A percentile compares a stretch with the other conserved stretches of the same genome.
phyloP scores from a whole-genome alignment of 1,284 basidiomycete species.

The Microbotryum lychnidis-dioicae region DNA sequence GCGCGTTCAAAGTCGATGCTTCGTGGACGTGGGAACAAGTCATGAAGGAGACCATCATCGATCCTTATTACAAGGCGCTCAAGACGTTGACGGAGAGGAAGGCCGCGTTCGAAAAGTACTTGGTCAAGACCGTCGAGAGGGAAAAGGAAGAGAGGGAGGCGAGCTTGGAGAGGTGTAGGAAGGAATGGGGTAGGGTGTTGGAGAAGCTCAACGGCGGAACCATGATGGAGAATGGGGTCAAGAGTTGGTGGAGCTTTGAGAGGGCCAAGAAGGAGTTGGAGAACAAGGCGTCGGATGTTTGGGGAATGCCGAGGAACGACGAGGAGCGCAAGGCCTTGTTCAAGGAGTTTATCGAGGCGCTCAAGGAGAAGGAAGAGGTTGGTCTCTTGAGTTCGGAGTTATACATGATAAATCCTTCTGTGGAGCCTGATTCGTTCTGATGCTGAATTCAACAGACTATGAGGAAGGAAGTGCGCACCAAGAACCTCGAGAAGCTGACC shows the following conservation, averaged over 20 bases:
- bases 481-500: slow-evolving; percentile 63
- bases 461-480: slow-evolving; percentile 53
- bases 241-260: slow-evolving; percentile 38
- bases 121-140: slow-evolving; percentile 33
- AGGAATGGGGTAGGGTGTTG: slow-evolving; percentile 27
- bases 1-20: slow-evolving; percentile 78
- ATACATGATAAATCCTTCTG: not conserved
- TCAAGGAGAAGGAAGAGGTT: slow-evolving; percentile 77
- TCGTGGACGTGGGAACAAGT: slow-evolving; percentile 98
- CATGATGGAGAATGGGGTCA: slow-evolving; percentile 33
- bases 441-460: slow-evolving; percentile 5
- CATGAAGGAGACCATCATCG: slow-evolving; percentile 94
- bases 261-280: slow-evolving; percentile 29
- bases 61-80: slow-evolving; percentile 91
- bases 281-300: slow-evolving; percentile 29
- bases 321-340: slow-evolving; percentile 75
- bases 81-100: slow-evolving; percentile 93
- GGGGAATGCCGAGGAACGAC: slow-evolving; percentile 51
- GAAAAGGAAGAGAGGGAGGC: slow-evolving; percentile 32
- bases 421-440: not conserved
- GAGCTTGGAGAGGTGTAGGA: slow-evolving; percentile 24
- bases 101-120: slow-evolving; percentile 52
- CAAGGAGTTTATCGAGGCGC: slow-evolving; percentile 75
- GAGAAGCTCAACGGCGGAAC: slow-evolving; percentile 25
- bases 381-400: slow-evolving; percentile 34